Conservation (phyloP, 2,329 filamentous ascomycete species). For the Thermothelomyces thermophilus region DNA sequence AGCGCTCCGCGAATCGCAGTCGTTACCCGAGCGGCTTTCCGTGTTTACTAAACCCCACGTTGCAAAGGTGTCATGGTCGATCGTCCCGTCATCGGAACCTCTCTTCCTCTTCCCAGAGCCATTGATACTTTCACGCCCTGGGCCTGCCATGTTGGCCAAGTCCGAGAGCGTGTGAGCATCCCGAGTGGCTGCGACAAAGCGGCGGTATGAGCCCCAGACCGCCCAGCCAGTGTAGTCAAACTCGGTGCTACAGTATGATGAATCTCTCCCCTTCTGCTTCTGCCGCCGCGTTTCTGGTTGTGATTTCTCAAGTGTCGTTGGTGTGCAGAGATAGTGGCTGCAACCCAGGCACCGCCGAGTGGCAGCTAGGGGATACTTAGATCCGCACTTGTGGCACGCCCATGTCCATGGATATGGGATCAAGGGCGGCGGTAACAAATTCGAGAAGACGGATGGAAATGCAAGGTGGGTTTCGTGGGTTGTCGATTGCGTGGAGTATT, state of each 20-base stretch:
- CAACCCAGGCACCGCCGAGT: conserved; percentile 37
- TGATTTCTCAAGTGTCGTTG: conserved; percentile 18
- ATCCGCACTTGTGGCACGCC: conserved; percentile 30
- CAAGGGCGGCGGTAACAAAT: conserved; percentile 1
- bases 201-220: conserved; percentile 27
- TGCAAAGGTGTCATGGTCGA: conserved; percentile 7
- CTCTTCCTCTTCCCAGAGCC: neutral
- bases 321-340: conserved; percentile 33
- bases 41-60: conserved; percentile 1
- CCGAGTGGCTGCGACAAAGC: conserved; percentile 5
- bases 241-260: conserved; percentile 22
- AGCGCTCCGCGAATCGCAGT: too few species aligned
- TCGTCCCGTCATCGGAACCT: neutral
- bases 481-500: too few species aligned
- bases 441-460: too few species aligned
- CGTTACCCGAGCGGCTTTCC: neutral
- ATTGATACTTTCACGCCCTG: too few species aligned
- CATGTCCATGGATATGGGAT: conserved; percentile 28
- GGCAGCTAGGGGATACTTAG: conserved; percentile 26
- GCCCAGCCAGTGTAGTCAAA: conserved; percentile 33
- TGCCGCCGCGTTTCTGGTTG: too few species aligned
- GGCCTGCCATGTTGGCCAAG: too few species aligned
- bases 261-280: neutral
- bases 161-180: too few species aligned
- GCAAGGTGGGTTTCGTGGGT: too few species aligned